Evolutionary conservation across 768 basidiomycete species (phyloP).

Genomic region (Suillus decipiens): DNA sequence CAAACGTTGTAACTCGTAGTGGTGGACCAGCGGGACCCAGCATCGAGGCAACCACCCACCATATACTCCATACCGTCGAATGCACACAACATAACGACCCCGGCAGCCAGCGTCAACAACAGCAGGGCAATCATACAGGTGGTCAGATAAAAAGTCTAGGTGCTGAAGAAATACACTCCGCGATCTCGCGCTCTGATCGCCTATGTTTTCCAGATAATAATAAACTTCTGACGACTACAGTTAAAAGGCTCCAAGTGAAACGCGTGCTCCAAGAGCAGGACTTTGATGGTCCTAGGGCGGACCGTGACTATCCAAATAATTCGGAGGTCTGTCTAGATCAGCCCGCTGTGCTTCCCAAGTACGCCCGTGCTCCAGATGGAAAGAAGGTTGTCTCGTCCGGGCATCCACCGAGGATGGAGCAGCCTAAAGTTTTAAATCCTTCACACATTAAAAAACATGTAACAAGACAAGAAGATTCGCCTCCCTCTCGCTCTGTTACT

Average conservation of each 20-base stretch:
- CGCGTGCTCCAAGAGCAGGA: background rate
- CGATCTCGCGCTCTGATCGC: background rate
- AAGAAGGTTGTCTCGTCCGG: constrained; percentile 1
- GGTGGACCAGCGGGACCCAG: background rate
- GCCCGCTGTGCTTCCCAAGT: background rate
- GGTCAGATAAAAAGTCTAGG: background rate
- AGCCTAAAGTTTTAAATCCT: background rate
- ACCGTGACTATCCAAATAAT: too few species aligned
- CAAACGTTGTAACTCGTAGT: background rate
- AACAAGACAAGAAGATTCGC: background rate
- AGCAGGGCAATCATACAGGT: background rate
- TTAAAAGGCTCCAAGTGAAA: background rate
- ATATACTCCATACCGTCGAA: background rate
- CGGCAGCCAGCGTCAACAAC: background rate
- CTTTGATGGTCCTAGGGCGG: background rate
- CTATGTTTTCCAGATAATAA: background rate
- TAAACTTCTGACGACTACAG: background rate
- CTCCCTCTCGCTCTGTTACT: background rate
- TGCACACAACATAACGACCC: background rate
- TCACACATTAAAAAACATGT: background rate
- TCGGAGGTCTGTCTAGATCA: background rate
- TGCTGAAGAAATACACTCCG: background rate
- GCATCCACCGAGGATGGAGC: background rate
- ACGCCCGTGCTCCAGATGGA: constrained; percentile 4
- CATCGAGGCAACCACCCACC: background rate